Evolutionary conservation across 2,329 filamentous ascomycete species (phyloP), one percentile per base, ranked within the genome.

Genomic region (Colletotrichum scovillei): DNA sequence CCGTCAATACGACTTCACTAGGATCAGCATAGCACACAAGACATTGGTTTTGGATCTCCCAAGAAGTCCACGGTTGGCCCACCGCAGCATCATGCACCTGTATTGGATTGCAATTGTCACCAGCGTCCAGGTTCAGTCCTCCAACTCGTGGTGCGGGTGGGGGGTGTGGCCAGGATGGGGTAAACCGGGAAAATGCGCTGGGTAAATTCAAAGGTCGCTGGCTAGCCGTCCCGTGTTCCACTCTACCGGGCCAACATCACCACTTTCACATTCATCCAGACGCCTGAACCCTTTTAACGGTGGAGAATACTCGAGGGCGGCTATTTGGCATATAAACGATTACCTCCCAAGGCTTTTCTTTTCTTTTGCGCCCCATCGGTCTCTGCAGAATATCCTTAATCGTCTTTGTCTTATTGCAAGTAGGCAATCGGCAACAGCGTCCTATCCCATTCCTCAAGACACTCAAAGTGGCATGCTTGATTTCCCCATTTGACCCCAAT

Each of bases 161-260:
- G 53, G 32, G 32, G 52, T n/a, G 16, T 63, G 38, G 35, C 56
- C 62, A 59, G 52, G 57, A 73, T 63, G 62, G 73, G 73, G 66
- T 59, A 69, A 67, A 56, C 74, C 71, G 75, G 74, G 65, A 76
- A 74, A 76, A 75, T 72, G 65, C 70, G 62, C 73, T 76, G 74
- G 75, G 35, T 76, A 76, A 76, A 76, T 76, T 64, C 63, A 55
- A 72, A 58, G 46, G 57, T 24, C 53, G 49, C 60, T 69, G 73
- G 70, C 68, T 74, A 67, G 35, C 68, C 70, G 70, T 76, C 65
- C 73, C 73, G 70, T 63, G 42, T 71, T 59, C 75, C 67, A 74
- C 75, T 62, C 56, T 71, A 52, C 63, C 52, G 26, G 58, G 55
- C 69, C 74, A 75, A 66, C 69, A 70, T 71, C 24, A 52, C 19